A percentile compares a stretch with the other conserved stretches of the same genome.
Evolutionary conservation across 345 rosid genomes (phyloP).

Genomic region (Pugionium cornutum): DNA sequence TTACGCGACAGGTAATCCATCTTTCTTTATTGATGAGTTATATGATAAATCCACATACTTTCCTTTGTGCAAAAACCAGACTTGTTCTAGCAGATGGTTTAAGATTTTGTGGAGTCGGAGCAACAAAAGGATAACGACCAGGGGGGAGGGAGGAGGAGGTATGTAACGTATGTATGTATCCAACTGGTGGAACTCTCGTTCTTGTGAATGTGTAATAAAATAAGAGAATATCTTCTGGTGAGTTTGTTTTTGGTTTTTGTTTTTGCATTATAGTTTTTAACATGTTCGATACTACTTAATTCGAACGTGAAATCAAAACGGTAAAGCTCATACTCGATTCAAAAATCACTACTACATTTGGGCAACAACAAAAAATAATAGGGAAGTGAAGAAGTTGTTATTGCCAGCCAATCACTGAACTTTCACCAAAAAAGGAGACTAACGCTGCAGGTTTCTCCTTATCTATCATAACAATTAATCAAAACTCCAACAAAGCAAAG

Average conservation of each 20-base stretch:
- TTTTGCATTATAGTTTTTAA: conserved; percentile 3
- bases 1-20: conserved; percentile 12
- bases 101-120: conserved; percentile 12
- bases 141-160: neutral
- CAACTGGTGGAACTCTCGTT: conserved; percentile 18
- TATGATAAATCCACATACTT: neutral
- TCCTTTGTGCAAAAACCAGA: neutral
- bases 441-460: too few species aligned
- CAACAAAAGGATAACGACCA: conserved; percentile 16
- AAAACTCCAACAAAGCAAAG: too few species aligned
- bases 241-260: neutral
- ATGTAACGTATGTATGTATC: conserved; percentile 8
- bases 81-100: conserved; percentile 35
- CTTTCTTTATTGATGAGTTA: neutral
- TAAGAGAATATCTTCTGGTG: conserved; percentile 5
- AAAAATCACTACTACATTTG: too few species aligned
- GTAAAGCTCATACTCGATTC: too few species aligned
- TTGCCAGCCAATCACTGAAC: too few species aligned
- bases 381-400: too few species aligned
- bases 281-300: neutral
- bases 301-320: too few species aligned
- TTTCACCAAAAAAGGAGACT: too few species aligned
- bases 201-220: conserved; percentile 30
- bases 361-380: too few species aligned
- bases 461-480: too few species aligned